Conservation (phyloP, 2,329 filamentous ascomycete genomes). For the Lizonia empirigonia region DNA sequence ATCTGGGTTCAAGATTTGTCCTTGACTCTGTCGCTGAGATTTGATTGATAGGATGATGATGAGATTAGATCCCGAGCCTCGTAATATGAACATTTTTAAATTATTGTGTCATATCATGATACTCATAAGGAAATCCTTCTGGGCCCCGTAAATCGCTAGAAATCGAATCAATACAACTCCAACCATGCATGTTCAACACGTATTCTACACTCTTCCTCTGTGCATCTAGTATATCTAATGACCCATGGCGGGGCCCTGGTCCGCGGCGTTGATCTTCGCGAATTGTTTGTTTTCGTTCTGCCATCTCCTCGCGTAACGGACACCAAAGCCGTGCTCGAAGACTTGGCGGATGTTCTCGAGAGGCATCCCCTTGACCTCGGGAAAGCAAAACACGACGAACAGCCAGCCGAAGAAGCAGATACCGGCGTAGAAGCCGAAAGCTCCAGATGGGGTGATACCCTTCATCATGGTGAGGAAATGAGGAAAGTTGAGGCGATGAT, state of each 20-base stretch:
- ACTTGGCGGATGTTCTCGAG: constrained; percentile 46
- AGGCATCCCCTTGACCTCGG: constrained; percentile 45
- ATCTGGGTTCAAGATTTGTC: no score
- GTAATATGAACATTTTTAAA: not conserved
- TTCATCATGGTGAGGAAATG: constrained; percentile 50
- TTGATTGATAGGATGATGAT: no score
- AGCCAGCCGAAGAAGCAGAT: constrained; percentile 47
- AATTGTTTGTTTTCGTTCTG: constrained; percentile 48
- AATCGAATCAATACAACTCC: not conserved
- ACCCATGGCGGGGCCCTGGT: constrained; percentile 25
- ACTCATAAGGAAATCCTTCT: constrained; percentile 4
- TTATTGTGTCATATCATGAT: constrained; percentile 4
- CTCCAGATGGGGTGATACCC: constrained; percentile 44
- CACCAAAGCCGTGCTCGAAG: constrained; percentile 46
- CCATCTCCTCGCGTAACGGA: constrained; percentile 43
- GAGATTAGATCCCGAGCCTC: no score
- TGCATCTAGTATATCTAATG: constrained; percentile 18
- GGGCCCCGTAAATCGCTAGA: not conserved
- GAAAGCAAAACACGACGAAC: constrained; percentile 46
- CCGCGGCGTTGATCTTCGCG: constrained; percentile 33
- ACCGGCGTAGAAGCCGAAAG: constrained; percentile 48
- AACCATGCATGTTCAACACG: not conserved
- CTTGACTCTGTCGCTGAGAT: no score
- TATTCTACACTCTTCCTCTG: not conserved
- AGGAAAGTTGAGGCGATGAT: constrained; percentile 49